Evolutionary conservation across 1,139 yeast species (phyloP), one percentile per base, ranked within the genome.

Genomic region (Blastobotrys arbuscula): DNA sequence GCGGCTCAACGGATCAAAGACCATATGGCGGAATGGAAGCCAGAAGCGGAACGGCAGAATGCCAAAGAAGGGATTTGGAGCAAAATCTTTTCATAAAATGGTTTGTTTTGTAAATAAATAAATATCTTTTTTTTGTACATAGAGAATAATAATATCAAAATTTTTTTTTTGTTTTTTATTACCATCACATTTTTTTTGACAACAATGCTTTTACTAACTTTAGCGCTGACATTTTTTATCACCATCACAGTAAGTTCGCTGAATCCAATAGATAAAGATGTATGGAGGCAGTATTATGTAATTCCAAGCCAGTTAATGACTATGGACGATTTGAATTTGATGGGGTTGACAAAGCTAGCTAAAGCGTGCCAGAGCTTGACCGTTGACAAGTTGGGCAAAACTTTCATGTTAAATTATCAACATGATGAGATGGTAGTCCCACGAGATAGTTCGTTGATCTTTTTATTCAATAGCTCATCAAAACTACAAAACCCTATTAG

Each of bases 1-100:
- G 96, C 95, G 20, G 82, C 82, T n/a, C 79, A 77, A 42, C 84
- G 85, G 68, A 86, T 92, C 59, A 75, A 77, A 59, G 81, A 80
- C 55, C 94, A 87, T 60, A 76, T 88, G 47, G 81, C 78, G 53
- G 88, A 89, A 0, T 92, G 84, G 71, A 73, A 82, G 53, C 94
- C 96, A 20, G 24, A 36, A 36, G 54, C 58, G 5, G 53, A 56
- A 41, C 53, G 61, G 16, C 58, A 58, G 20, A 45, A 45, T 26
- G 31, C 37, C 35, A 44, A 44, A 18, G 40, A 33, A 18, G 12
- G 26, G n/a, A 18, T 48, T 34, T 39, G 21, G 36, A 30, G 42
- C 18, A 36, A 34, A 6, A 13, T 44, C 16, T 20, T 44, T 16
- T 35, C 41, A 8, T 44, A 44, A n/a, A 16, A 10, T 3, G 9